These are phyloP conservation scores for Nelumbo lutea DNA, from an alignment of 164 flowering plant species.

Conservation along the genomic window DNA sequence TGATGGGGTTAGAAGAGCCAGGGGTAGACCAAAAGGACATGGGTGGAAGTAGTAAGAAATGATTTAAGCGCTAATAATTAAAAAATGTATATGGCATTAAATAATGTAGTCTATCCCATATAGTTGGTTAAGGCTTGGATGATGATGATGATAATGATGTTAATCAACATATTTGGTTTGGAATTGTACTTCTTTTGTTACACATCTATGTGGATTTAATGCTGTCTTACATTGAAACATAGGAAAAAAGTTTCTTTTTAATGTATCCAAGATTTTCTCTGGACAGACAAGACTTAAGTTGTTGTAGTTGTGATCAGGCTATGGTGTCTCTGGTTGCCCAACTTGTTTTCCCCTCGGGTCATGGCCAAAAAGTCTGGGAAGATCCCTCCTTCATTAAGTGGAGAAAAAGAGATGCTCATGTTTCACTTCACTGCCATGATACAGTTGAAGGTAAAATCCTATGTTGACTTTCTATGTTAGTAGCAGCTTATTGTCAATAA, in stretches of 20 bases:
- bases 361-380: constrained; percentile 59
- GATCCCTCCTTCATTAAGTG: constrained; percentile 85
- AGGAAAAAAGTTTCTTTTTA: background rate
- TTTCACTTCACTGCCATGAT: constrained; percentile 75
- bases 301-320: background rate
- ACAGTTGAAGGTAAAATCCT: constrained; percentile 61
- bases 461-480: background rate
- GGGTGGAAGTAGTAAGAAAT: no score
- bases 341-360: constrained; percentile 29
- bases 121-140: no score
- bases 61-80: no score
- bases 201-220: no score
- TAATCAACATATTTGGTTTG: no score
- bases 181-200: no score
- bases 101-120: no score
- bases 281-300: background rate
- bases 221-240: no score
- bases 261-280: background rate
- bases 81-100: no score
- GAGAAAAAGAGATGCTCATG: constrained; percentile 90
- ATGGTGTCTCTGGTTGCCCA: constrained; percentile 38
- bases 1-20: no score
- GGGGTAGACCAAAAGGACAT: no score
- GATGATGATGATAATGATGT: no score
- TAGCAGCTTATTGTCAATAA: background rate